Base-by-base conservation (phyloP, 2,329 filamentous ascomycete species). In the Ceratocystis colombiana region DNA sequence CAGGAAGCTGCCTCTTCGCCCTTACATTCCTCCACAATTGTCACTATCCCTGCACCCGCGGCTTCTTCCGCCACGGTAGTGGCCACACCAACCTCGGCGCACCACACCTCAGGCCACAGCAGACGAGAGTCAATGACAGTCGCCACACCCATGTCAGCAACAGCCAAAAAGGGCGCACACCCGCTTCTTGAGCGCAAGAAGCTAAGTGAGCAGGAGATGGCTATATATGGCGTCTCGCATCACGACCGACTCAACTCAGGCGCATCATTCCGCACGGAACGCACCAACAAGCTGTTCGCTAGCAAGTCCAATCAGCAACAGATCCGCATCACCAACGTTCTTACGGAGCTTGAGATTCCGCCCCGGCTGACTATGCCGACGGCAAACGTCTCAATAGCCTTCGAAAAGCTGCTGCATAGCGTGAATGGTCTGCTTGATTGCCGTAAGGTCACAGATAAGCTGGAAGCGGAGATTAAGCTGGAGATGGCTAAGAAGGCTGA, bases 221-320 rank as follows among this genome's bases (percentile, higher is more conserved):
- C 83, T 69, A 82, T 88, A 44, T 97, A 93, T 72, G 94, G 93
- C 69, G 88, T 99, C 8, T 84, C 88, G 6, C 85, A 89, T 70
- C 88, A 93, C 73, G 93, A 97, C 66, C 88, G 93, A 33, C 81
- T 96, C 48, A 86, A 88, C 1, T 88, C 87, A 7, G 93, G 94
- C 5, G 89, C 96, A 45, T 88, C 89, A 15, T 97, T 97, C 81
- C 89, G 93, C 12, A 90, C 90, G 33, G 89, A 93, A 71, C 87
- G 85, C 74, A 84, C 93, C 67, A 86, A 87, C 70, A 91, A 91
- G 75, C 83, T 90, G 28, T 87, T 90, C 66, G 85, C 86, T 46
- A 88, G 88, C 69, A 92, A 92, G 77, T 88, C 84, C 17, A 84
- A 87, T 65, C 84, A 88, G 68, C 88, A 92, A 73, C 89, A 89